A percentile compares a stretch with the other conserved stretches of the same genome.
Evolutionary conservation across 2,329 filamentous ascomycete genomes (phyloP).

Genomic region (Colletotrichum orchidophilum): DNA sequence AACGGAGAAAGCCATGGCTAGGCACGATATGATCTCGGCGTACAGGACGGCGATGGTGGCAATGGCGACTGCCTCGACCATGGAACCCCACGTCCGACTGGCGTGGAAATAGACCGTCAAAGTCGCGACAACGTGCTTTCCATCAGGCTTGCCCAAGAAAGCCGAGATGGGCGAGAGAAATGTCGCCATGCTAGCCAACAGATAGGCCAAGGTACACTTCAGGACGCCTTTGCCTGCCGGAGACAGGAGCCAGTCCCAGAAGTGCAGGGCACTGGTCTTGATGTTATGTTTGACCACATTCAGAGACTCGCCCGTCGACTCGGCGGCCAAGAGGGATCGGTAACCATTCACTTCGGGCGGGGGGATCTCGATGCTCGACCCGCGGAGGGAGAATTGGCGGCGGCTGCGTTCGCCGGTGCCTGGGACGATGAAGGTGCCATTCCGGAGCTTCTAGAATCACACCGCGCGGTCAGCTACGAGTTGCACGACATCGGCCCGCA

Average conservation of each 20-base stretch:
- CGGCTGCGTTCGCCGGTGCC: constrained; percentile 85
- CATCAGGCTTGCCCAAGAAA: constrained; percentile 84
- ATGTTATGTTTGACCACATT: constrained; percentile 48
- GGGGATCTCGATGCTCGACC: constrained; percentile 48
- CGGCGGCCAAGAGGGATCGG: constrained; percentile 46
- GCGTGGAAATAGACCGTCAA: constrained; percentile 96
- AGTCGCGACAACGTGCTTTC: constrained; percentile 93
- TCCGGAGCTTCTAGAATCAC: constrained; percentile 72
- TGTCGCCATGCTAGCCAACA: constrained; percentile 86
- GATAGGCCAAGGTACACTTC: constrained; percentile 91
- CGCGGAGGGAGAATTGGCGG: constrained; percentile 80
- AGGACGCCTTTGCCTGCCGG: constrained; percentile 82
- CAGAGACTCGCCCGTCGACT: constrained; percentile 47
- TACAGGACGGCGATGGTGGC: constrained; percentile 83
- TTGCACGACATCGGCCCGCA: not conserved
- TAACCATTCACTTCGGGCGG: constrained; percentile 43
- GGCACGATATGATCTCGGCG: constrained; percentile 71
- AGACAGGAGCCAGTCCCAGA: constrained; percentile 72
- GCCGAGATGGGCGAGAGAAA: constrained; percentile 79
- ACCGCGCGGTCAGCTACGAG: constrained; percentile 9
- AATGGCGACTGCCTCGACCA: constrained; percentile 85
- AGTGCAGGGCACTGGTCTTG: constrained; percentile 47
- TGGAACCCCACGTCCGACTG: constrained; percentile 84
- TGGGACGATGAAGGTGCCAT: constrained; percentile 88
- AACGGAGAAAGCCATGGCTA: constrained; percentile 89